A percentile compares a stretch with the other conserved stretches of the same genome.
phyloP scores from a whole-genome alignment of 495 filamentous ascomycete species.

The Aspergillus sclerotiicarbonarius region DNA sequence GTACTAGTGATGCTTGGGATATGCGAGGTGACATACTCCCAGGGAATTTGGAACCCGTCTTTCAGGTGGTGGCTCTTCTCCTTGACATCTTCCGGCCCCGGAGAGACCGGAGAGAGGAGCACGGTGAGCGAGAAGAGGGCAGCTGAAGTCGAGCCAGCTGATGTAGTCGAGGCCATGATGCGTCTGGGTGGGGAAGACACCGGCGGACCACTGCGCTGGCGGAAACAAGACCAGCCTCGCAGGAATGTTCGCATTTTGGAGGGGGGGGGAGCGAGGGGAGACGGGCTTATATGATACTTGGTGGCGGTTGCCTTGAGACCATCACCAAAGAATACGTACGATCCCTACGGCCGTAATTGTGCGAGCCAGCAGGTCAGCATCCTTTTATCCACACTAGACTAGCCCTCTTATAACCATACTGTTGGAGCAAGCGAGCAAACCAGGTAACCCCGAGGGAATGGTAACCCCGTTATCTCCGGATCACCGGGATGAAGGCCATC shows the following conservation, averaged over 20 bases:
- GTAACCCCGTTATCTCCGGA: too few relatives aligned
- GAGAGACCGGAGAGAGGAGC: conserved; percentile 41
- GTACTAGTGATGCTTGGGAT: not conserved
- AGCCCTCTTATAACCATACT: too few relatives aligned
- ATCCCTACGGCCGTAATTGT: too few relatives aligned
- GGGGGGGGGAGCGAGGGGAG: not conserved
- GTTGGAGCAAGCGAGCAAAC: too few relatives aligned
- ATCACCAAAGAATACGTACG: too few relatives aligned
- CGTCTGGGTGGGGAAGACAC: conserved; percentile 20
- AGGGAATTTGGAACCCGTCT: conserved; percentile 62
- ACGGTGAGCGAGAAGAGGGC: conserved; percentile 55
- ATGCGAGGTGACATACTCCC: conserved; percentile 38
- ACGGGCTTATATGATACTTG: conserved; percentile 5
- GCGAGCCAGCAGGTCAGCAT: too few relatives aligned
- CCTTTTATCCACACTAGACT: too few relatives aligned
- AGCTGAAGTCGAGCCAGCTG: conserved; percentile 37
- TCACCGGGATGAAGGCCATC: too few relatives aligned
- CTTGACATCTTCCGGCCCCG: conserved; percentile 53
- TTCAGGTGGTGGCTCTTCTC: conserved; percentile 57
- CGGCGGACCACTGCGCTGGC: conserved; percentile 10
- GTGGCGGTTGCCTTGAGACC: not conserved
- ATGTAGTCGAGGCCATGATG: conserved; percentile 45
- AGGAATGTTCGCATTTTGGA: conserved; percentile 32
- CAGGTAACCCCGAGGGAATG: too few relatives aligned
- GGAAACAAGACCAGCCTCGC: conserved; percentile 23